phyloP scores from a whole-genome alignment of 2,329 filamentous ascomycete species.

The Myriosclerotinia duriaeana region DNA sequence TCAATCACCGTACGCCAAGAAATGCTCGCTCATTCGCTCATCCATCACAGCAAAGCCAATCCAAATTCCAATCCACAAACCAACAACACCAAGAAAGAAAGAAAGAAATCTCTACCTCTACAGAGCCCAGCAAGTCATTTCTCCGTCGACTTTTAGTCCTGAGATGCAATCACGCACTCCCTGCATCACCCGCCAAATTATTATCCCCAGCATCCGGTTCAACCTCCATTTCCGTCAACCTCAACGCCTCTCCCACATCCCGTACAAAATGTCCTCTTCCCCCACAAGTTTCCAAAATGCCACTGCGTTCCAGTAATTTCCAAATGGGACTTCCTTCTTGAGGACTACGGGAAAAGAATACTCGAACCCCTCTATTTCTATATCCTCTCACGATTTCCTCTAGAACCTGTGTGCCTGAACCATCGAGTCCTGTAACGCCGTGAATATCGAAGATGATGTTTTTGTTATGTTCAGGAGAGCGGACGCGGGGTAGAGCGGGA shows the following conservation, averaged over 20 bases:
- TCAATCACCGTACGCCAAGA: constrained; percentile 8
- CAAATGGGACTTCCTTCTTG: constrained; percentile 47
- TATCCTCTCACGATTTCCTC: constrained; percentile 85
- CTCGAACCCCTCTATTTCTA: constrained; percentile 69
- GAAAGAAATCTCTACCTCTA: not conserved
- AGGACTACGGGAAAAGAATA: constrained; percentile 68
- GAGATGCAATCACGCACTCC: constrained; percentile 25
- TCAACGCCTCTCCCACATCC: constrained; percentile 80
- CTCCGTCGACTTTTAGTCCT: too few relatives aligned
- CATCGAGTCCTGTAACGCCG: constrained; percentile 92
- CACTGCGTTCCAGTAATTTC: constrained; percentile 70
- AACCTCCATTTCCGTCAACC: constrained; percentile 66
- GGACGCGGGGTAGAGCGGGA: constrained; percentile 78
- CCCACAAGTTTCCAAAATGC: constrained; percentile 81
- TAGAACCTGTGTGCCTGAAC: constrained; percentile 87
- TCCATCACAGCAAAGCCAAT: not conserved
- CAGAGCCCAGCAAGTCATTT: too few relatives aligned
- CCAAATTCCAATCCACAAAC: not conserved
- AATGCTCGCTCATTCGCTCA: constrained; percentile 17
- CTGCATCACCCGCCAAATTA: constrained; percentile 33
- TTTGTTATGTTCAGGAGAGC: constrained; percentile 75
- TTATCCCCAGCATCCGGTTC: constrained; percentile 42
- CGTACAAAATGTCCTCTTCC: constrained; percentile 76
- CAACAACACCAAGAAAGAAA: not conserved
- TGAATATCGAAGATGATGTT: constrained; percentile 98